Evolutionary conservation across 495 filamentous ascomycete genomes (phyloP), one percentile per base, ranked within the genome.

Genomic region (Aspergillus bertholletiae): DNA sequence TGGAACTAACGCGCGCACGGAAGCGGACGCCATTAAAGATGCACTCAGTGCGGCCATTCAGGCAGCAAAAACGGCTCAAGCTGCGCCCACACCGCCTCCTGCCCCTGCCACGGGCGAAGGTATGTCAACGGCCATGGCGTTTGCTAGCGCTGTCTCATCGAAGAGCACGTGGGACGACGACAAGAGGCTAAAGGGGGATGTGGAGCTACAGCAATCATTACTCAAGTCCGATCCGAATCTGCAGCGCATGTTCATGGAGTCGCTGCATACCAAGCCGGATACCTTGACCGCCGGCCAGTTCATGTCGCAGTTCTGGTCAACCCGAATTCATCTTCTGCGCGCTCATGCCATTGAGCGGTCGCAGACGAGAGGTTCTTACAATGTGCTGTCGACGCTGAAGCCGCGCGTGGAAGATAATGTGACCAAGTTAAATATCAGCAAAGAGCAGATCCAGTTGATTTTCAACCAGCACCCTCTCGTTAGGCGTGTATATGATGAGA

Each of bases 401-500:
- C 87, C 90, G 12, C 82, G 84, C 24, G 81, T 84, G 5, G 88
- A 89, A 51, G 87, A 94, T 63, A 87, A 85, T 49, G 82, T 86
- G 51, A 79, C 84, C 11, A 89, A 87, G 68, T 74, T 98, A 58
- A 92, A 87, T 65, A 86, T 98, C 46, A 92, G 82, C 63, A 87
- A 90, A 55, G 94, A 97, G 71, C 93, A 97, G 67, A 90, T 97
- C 51, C 85, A 90, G 63, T 80, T 95, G 54, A 94, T 98, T 51
- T 92, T 98, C 68, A 82, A 82, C 45, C 93, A 97, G 67, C 92
- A 98, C 69, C 90, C 94, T 11, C 78, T 98, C 8, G 88, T 97
- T 47, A 89, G 88, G 65, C 82, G 84, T 11, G 92, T 94, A 7
- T 98, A 96, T 66, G 91, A 97, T 61, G 91, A 96, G 60, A 89